These are phyloP conservation scores for Jackrogersella multiformis DNA, from an alignment of 495 filamentous ascomycete species.

Conservation along the genomic window DNA sequence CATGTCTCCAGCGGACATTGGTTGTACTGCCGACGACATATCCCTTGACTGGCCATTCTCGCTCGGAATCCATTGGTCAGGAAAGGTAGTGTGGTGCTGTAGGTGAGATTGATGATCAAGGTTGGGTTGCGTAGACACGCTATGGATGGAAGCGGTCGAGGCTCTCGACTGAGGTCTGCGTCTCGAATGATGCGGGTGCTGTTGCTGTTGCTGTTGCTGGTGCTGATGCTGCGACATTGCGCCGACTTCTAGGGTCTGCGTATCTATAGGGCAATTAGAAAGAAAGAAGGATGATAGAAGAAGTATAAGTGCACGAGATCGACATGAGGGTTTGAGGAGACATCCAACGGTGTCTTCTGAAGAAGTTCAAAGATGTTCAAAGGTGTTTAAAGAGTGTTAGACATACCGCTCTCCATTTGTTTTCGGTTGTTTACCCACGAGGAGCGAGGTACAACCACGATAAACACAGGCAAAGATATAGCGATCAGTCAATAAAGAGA, in stretches of 20 bases:
- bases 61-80: slow-evolving; percentile 62
- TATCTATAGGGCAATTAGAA: slow-evolving; percentile 38
- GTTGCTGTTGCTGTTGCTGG: too few species aligned
- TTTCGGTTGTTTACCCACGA: slow-evolving; percentile 45
- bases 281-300: neutral
- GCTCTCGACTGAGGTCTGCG: slow-evolving; percentile 76
- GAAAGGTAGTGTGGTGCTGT: slow-evolving; percentile 60
- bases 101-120: slow-evolving; percentile 65
- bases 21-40: slow-evolving; percentile 46
- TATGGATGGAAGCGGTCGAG: slow-evolving; percentile 85
- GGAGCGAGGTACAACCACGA: slow-evolving; percentile 35
- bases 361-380: neutral
- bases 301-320: neutral
- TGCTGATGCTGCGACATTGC: slow-evolving; percentile 46
- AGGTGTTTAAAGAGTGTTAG: neutral
- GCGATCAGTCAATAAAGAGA: neutral
- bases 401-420: slow-evolving; percentile 41
- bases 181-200: too few species aligned
- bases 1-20: slow-evolving; percentile 73
- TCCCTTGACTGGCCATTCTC: slow-evolving; percentile 59
- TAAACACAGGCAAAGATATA: slow-evolving; percentile 38
- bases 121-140: slow-evolving; percentile 71
- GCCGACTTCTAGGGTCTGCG: slow-evolving; percentile 23
- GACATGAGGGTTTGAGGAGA: neutral
- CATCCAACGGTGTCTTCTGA: neutral